Conservation (phyloP, 2,329 filamentous ascomycete species). For the Alternaria sp. region DNA sequence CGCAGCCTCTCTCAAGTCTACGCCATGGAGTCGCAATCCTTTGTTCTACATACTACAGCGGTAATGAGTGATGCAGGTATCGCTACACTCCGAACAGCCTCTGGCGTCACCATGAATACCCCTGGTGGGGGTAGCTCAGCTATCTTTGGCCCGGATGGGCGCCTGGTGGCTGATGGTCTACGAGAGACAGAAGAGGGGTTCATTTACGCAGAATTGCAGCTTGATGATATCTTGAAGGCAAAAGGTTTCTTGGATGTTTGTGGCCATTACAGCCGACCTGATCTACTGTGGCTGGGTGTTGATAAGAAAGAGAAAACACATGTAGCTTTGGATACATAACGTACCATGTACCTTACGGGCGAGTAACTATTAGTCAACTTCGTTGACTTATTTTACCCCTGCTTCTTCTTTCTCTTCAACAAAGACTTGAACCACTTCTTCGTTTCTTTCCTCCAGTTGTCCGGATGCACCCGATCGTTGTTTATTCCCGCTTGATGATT, state of each 20-base stretch:
- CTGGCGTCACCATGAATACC: conserved; percentile 50
- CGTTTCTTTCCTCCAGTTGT: no score
- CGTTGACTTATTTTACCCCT: no score
- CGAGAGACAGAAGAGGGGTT: conserved; percentile 55
- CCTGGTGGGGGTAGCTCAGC: conserved; percentile 57
- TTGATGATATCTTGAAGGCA: conserved; percentile 51
- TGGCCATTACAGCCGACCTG: conserved; percentile 60
- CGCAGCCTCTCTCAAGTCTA: conserved; percentile 57
- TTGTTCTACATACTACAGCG: conserved; percentile 61
- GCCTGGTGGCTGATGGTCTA: conserved; percentile 51
- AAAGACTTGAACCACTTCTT: no score
- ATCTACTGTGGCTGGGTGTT: conserved; percentile 59
- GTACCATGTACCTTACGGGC: background rate
- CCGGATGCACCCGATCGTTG: no score
- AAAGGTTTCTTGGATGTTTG: conserved; percentile 55
- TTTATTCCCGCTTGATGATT: no score
- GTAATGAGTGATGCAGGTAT: conserved; percentile 57
- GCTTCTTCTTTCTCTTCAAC: no score
- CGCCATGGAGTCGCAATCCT: conserved; percentile 63
- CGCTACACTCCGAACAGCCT: conserved; percentile 51
- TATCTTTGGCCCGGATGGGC: conserved; percentile 61
- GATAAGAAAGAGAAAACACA: conserved; percentile 40
- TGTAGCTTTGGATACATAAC: background rate
- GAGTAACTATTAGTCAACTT: no score
- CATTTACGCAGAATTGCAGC: conserved; percentile 59